Evolutionary conservation across 306 rosid species (phyloP), one percentile per base, ranked within the genome.

Genomic region (Cotoneaster glaucophyllus): DNA sequence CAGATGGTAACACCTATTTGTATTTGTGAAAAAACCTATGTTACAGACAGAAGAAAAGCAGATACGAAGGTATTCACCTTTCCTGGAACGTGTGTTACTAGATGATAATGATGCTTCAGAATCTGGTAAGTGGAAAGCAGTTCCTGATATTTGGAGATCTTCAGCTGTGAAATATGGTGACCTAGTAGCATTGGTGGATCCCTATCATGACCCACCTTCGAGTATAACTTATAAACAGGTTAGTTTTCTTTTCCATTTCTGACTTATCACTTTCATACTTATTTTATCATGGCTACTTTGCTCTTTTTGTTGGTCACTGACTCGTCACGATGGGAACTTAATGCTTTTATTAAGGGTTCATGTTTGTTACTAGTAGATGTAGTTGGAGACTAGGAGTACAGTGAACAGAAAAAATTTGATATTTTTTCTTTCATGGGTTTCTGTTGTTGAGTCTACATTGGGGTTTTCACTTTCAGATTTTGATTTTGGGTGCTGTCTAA

Each of bases 61-160:
- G 82, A 79, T 83, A 80, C 83, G 93, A 82, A 92, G 69, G 85
- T 87, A 80, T 79, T 83, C 95, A 28, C 97, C 96, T 29, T 68
- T 88, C 77, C 86, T 94, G 13, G 96, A 92, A 87, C 87, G 92
- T 78, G 87, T 87, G 14, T 73, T 86, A 9, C 82, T 87, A 70
- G 69, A 79, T 50, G 77, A 73, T 66, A 79, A 77, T 75, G 88
- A 74, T 52, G 75, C 31, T 69, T 64, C 61, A 73, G 86, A 84
- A 11, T 82, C 84, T 32, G 93, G 82, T 57, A 93, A 87, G 76
- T 95, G 97, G 98, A 84, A 84, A 84, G 85, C 97, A 18, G 96
- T 95, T 85, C 97, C 98, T 79, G 98, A 95, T 81, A 89, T 95
- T 67, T 95, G 98, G 98, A 86, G 90, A 86, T 80, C 87, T 79